Evolutionary conservation across 352 stramenopile genomes (phyloP).

Genomic region (Pythium rhizo-oryzae): DNA sequence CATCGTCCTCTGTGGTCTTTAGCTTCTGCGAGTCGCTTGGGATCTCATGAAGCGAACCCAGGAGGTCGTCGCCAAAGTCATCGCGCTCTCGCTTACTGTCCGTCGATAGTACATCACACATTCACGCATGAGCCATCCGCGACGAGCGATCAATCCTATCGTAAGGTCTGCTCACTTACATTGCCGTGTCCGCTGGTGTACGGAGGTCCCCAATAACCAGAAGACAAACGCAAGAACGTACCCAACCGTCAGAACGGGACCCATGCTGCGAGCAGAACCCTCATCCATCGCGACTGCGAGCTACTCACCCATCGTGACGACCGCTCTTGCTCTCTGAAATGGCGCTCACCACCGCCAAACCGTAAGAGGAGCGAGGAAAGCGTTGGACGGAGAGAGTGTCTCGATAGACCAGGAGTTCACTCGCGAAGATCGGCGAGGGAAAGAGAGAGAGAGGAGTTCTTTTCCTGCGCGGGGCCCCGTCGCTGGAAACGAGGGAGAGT

Average conservation of each 20-base stretch:
- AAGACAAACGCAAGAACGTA: background rate
- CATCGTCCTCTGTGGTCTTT: conserved; percentile 42
- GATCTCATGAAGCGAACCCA: conserved; percentile 52
- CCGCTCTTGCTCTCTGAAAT: background rate
- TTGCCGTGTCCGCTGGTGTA: conserved; percentile 15
- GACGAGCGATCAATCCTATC: background rate
- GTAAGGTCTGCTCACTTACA: conserved; percentile 9
- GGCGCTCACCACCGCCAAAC: background rate
- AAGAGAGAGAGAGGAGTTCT: too few species aligned
- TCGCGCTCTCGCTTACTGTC: conserved; percentile 55
- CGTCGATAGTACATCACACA: background rate
- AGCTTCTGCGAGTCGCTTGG: conserved; percentile 57
- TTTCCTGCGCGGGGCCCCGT: too few species aligned
- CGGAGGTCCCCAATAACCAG: background rate
- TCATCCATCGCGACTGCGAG: background rate
- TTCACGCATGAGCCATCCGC: background rate
- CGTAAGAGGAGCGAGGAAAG: too few species aligned
- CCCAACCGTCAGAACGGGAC: background rate
- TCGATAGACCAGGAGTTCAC: too few species aligned
- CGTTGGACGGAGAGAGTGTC: too few species aligned
- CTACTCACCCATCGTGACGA: conserved; percentile 7
- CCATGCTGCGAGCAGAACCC: background rate
- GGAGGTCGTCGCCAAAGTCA: conserved; percentile 34
- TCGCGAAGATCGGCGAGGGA: too few species aligned
- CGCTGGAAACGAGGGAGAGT: too few species aligned